Conservation (phyloP, 345 rosid genomes). For the Pugionium dolabratum region DNA sequence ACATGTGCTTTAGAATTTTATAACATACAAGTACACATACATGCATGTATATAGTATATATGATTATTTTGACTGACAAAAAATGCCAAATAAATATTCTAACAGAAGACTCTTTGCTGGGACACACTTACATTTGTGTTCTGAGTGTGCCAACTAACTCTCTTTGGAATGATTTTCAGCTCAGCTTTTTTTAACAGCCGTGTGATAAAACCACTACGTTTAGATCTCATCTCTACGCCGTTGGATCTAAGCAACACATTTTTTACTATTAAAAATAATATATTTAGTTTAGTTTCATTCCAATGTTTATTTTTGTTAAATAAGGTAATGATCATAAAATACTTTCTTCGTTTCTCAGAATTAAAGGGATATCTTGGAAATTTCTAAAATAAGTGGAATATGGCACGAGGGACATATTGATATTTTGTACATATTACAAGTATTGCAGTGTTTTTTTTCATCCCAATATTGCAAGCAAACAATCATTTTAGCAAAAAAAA, state of each 20-base stretch:
- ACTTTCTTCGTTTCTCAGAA: too few species aligned
- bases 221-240: slow-evolving; percentile 42
- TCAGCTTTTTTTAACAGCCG: slow-evolving; percentile 41
- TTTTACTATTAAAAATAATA: background rate
- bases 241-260: slow-evolving; percentile 26
- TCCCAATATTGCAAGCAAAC: too few species aligned
- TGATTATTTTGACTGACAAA: slow-evolving; percentile 57
- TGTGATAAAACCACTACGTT: slow-evolving; percentile 42
- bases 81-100: slow-evolving; percentile 68
- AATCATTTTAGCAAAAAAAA: too few species aligned
- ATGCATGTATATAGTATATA: slow-evolving; percentile 27
- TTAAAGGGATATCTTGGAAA: too few species aligned
- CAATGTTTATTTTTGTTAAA: background rate
- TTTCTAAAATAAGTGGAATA: too few species aligned
- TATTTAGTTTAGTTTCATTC: slow-evolving; percentile 1
- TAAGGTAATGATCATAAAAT: too few species aligned
- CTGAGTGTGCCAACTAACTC: slow-evolving; percentile 57
- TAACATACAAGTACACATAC: slow-evolving; percentile 33
- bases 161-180: slow-evolving; percentile 39
- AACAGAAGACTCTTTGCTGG: slow-evolving; percentile 70
- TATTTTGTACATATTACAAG: too few species aligned
- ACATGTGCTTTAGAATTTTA: slow-evolving; percentile 48
- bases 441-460: too few species aligned
- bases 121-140: slow-evolving; percentile 60
- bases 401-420: too few species aligned